These are phyloP conservation scores for Puccinia hordei DNA, from an alignment of 1,284 basidiomycete genomes.

Conservation along the genomic window DNA sequence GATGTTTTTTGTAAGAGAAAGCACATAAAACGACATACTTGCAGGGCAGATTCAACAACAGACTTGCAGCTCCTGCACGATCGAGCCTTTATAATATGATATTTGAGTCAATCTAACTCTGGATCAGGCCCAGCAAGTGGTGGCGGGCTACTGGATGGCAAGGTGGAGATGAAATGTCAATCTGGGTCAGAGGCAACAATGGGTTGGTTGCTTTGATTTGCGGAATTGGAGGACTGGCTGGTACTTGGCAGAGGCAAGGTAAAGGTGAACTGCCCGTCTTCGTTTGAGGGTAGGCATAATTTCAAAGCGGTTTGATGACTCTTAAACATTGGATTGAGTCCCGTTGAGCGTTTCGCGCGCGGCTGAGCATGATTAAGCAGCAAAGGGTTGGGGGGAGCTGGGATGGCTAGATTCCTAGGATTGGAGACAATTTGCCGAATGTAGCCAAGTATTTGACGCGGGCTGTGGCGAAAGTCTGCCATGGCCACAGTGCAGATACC, in stretches of 20 bases:
- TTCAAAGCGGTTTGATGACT: not conserved
- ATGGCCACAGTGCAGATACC: too few species aligned
- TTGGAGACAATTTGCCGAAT: not conserved
- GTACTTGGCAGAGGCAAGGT: too few species aligned
- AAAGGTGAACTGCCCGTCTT: too few species aligned
- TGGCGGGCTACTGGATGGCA: not conserved
- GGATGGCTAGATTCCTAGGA: not conserved
- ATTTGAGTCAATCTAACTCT: slow-evolving; percentile 7
- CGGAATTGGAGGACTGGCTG: too few species aligned
- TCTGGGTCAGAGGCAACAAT: not conserved
- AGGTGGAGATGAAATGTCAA: slow-evolving; percentile 19
- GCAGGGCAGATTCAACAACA: too few species aligned
- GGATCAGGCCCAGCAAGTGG: slow-evolving; percentile 7
- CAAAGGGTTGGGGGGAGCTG: not conserved
- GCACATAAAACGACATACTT: too few species aligned
- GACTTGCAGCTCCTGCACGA: too few species aligned
- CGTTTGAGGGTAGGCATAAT: not conserved
- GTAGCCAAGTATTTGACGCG: not conserved
- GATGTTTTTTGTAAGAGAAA: too few species aligned
- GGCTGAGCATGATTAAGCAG: not conserved
- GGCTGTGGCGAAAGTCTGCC: slow-evolving; percentile 15
- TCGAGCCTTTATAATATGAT: not conserved
- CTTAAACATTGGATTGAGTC: not conserved
- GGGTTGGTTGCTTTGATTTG: too few species aligned
- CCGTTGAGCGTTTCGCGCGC: not conserved